Evolutionary conservation across 495 filamentous ascomycete species (phyloP), one percentile per base, ranked within the genome.

Genomic region (Xylona heveae): DNA sequence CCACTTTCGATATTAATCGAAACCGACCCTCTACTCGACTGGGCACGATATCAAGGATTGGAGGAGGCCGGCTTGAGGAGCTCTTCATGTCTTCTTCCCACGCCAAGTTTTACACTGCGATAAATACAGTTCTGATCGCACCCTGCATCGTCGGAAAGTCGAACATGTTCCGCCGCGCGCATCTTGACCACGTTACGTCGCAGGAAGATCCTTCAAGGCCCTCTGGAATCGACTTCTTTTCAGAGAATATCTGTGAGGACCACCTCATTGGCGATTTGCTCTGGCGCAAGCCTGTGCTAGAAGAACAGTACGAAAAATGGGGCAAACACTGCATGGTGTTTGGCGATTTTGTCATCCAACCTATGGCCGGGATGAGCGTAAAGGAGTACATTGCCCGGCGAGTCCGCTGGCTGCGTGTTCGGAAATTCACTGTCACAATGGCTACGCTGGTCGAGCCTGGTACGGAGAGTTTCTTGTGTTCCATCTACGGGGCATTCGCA

Each of bases 31-130:
- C 35, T 12, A 21, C 24, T 21, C 33, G 12, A 20, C 6, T 6
- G 9, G 12, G 7, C 24, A 20, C 19, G 10, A 25, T 5, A 33
- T 16, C 8, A 20, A 34, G 7, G 8, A 13, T 8, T 25, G 23
- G 66, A 24, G 88, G 88, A n/a, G 84, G 82, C 19, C 61, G 80
- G 2, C 59, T 99, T 0, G 90, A 99, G 44, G 85, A 95, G 44
- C 65, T 79, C 50, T 99, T 99, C 56, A 69, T 94, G 57, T 74
- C 83, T 1, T 84, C 81, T 6, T 74, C 81, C 0, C 90, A 99
- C 52, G 83, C 83, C 32, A 99, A 99, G 45, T 93, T 99, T 63
- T 99, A 99, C 57, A 78, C 75, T 14, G 88, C 85, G 35, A 95
- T 95, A 63, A 93, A 94, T 57, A 82, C 83, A 4, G 78, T 93